A percentile compares a stretch with the other conserved stretches of the same genome.
Conservation (phyloP, 2,329 filamentous ascomycete species). For the Ilyonectria robusta region DNA sequence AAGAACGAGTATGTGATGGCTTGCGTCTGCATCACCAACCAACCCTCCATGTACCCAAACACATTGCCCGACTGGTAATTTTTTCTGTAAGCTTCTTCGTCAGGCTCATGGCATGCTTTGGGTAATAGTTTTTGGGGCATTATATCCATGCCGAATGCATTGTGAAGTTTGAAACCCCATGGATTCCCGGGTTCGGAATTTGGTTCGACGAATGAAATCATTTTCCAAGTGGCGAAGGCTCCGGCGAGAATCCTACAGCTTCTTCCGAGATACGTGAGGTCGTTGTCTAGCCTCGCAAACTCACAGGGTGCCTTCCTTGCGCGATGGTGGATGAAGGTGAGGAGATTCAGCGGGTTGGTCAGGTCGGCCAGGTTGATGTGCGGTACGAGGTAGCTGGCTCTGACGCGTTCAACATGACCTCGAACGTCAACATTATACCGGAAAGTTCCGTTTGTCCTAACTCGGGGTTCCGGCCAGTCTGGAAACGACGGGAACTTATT, state of each 20-base stretch:
- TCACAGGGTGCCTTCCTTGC: slow-evolving; percentile 26
- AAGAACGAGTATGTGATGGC: slow-evolving; percentile 37
- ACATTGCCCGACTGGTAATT: neutral
- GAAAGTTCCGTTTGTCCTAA: no score
- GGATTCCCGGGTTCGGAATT: neutral
- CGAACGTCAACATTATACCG: slow-evolving; percentile 31
- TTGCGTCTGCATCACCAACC: slow-evolving; percentile 37
- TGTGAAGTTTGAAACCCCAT: neutral
- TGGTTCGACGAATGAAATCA: slow-evolving; percentile 9
- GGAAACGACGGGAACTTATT: neutral
- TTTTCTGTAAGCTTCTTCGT: no score
- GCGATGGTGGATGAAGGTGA: slow-evolving; percentile 42
- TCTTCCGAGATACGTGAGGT: slow-evolving; percentile 39
- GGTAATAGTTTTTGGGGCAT: no score
- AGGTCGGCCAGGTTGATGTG: slow-evolving; percentile 43
- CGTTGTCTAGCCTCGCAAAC: slow-evolving; percentile 32
- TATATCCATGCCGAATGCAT: no score
- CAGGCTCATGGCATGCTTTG: no score
- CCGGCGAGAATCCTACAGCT: slow-evolving; percentile 34
- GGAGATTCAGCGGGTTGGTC: slow-evolving; percentile 30
- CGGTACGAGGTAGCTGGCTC: slow-evolving; percentile 40
- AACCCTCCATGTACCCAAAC: slow-evolving; percentile 35
- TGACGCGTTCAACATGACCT: slow-evolving; percentile 23
- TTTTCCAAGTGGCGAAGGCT: slow-evolving; percentile 16
- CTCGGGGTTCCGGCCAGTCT: neutral